Evolutionary conservation across 1,284 basidiomycete species (phyloP), one percentile per base, ranked within the genome.

Genomic region (Erythrobasidium hasegawianum): DNA sequence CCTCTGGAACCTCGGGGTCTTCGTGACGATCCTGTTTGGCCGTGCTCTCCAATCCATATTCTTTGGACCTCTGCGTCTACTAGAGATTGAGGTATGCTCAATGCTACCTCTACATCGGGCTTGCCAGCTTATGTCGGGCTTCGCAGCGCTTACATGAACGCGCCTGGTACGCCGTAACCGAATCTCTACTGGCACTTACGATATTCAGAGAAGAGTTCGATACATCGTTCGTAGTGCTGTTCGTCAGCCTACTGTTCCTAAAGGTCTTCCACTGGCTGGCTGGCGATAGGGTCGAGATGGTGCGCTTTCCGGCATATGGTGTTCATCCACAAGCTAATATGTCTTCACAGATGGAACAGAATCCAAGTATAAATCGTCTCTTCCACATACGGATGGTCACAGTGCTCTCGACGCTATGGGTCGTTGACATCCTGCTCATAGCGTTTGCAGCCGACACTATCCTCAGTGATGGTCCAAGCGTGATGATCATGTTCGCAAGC

Each of bases 231-330:
- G 87, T 87, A 40, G 80, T 94, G 71, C 89, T 97, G 84, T 97
- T 97, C 75, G 87, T 89, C 18, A 85, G 91, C 71, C 80, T 99
- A 20, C 84, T 97, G 14, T 95, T 97, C 73, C 83, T 97, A 73
- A 97, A 97, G 77, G 92, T 90, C 62, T 98, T 98, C 78, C 96
- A 99, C 77, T 97, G 94, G 94, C 83, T 99, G 33, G 85, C 92
- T 66, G 86, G 86, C 1, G 95, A 97, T 76, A 85, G 96, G 49
- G 89, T 98, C 59, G 96, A 98, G 83, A 94, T 90, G 83, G 93
- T 94, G 71, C 71, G 86, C 81, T 0, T 11, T 10, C 16, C n/a
- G 16, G 4, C 43, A 10, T 10, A 41, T 41, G 40, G 40, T 41
- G 40, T 41, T 10, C 40, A 41, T 10, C 40, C 10, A 41, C 40